Conservation (phyloP, 75 land plant genomes). For the Sequoiadendron giganteum region DNA sequence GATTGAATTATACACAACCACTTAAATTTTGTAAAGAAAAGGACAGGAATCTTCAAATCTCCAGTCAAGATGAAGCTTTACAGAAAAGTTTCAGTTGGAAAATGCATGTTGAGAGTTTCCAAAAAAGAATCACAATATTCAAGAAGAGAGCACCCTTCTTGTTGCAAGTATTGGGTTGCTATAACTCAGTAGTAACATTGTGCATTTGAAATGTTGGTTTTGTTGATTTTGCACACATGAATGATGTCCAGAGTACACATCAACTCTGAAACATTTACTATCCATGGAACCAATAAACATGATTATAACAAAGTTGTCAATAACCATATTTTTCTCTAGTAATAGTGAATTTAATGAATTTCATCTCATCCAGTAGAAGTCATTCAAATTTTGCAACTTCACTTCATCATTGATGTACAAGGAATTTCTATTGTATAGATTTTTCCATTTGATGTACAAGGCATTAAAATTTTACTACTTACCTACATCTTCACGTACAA, state of each 20-base stretch:
- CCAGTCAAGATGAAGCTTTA: too few species aligned
- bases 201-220: background rate
- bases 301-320: background rate
- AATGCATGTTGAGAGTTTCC: background rate
- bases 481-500: background rate
- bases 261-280: too few species aligned
- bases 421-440: too few species aligned
- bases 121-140: background rate
- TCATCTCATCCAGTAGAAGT: background rate
- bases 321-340: background rate
- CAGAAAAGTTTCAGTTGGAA: background rate
- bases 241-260: too few species aligned
- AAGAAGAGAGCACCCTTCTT: background rate
- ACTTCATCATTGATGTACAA: background rate
- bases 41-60: background rate
- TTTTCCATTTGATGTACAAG: background rate
- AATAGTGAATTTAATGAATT: background rate
- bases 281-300: background rate
- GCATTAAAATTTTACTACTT: background rate
- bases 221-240: too few species aligned
- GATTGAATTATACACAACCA: background rate
- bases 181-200: background rate
- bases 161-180: background rate
- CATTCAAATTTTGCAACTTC: background rate
- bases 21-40: background rate